Conservation (phyloP, 164 flowering plant genomes). For the Taxillus chinensis region DNA sequence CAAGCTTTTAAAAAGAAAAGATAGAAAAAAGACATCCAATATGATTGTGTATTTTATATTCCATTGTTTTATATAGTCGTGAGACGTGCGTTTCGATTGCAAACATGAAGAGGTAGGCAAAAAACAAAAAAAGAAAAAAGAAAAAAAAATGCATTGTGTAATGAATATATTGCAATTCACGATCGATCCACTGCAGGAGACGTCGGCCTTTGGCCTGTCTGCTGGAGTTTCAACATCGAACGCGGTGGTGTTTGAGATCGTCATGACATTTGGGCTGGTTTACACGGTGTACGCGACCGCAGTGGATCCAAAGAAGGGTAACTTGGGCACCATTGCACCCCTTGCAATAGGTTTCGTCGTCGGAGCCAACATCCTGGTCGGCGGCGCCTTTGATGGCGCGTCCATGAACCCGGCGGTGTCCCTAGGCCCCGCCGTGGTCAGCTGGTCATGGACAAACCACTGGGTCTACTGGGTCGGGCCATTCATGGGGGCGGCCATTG, state of each 20-base stretch:
- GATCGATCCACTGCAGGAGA: slow-evolving; percentile 22
- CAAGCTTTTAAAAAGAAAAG: too few relatives aligned
- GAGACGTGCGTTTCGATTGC: too few relatives aligned
- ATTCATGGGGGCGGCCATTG: slow-evolving; percentile 33
- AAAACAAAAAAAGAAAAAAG: too few relatives aligned
- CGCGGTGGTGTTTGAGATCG: slow-evolving; percentile 37
- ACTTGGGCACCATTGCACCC: slow-evolving; percentile 31
- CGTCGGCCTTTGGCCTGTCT: slow-evolving; percentile 29
- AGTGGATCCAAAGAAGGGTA: slow-evolving; percentile 42
- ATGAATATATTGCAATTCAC: too few relatives aligned
- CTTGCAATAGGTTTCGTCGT: slow-evolving; percentile 46
- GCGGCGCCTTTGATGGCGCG: slow-evolving; percentile 47
- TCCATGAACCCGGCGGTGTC: slow-evolving; percentile 54
- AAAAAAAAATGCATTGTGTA: too few relatives aligned
- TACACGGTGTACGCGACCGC: slow-evolving; percentile 48
- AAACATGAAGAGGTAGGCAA: too few relatives aligned
- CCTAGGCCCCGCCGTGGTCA: slow-evolving; percentile 43
- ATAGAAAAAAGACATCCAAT: too few relatives aligned
- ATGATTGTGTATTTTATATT: too few relatives aligned
- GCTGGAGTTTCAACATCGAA: slow-evolving; percentile 23
- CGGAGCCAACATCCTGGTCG: slow-evolving; percentile 45
- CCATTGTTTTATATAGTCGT: too few relatives aligned
- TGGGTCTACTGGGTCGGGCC: slow-evolving; percentile 54
- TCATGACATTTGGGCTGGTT: slow-evolving; percentile 49
- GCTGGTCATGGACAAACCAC: slow-evolving; percentile 42